Evolutionary conservation across 148 eudicot species (phyloP).

Genomic region (Pharnaceum exiguum): DNA sequence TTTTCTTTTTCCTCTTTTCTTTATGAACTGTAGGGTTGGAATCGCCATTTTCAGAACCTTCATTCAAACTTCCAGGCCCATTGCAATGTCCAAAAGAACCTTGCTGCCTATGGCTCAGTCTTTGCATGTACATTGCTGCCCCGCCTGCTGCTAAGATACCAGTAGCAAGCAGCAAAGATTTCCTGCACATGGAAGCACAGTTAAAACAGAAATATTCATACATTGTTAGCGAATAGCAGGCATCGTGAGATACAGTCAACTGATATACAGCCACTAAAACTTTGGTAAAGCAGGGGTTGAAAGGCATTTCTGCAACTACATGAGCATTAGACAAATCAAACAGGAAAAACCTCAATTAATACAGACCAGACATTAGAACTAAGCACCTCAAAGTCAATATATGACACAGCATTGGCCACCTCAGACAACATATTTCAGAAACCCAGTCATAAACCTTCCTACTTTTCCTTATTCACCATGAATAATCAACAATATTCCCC

Average conservation of each 20-base stretch:
- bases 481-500: too few relatives aligned
- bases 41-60: constrained; percentile 29
- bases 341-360: too few relatives aligned
- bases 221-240: neutral
- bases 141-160: constrained; percentile 82
- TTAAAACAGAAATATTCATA: neutral
- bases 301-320: too few relatives aligned
- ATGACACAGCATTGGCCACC: too few relatives aligned
- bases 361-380: too few relatives aligned
- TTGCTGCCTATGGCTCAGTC: constrained; percentile 36
- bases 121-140: constrained; percentile 70
- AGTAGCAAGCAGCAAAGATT: constrained; percentile 72
- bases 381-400: too few relatives aligned
- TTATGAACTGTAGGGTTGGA: constrained; percentile 35
- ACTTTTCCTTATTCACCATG: too few relatives aligned
- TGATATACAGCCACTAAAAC: too few relatives aligned
- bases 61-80: constrained; percentile 39
- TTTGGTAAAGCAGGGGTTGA: too few relatives aligned
- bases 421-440: neutral
- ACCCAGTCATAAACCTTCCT: neutral
- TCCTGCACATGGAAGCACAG: constrained; percentile 46
- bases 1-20: constrained; percentile 65
- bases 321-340: too few relatives aligned
- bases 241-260: too few relatives aligned
- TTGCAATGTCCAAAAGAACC: constrained; percentile 41